Conservation (phyloP, 805 yeast species). For the Debaryomyces tyrocola region DNA sequence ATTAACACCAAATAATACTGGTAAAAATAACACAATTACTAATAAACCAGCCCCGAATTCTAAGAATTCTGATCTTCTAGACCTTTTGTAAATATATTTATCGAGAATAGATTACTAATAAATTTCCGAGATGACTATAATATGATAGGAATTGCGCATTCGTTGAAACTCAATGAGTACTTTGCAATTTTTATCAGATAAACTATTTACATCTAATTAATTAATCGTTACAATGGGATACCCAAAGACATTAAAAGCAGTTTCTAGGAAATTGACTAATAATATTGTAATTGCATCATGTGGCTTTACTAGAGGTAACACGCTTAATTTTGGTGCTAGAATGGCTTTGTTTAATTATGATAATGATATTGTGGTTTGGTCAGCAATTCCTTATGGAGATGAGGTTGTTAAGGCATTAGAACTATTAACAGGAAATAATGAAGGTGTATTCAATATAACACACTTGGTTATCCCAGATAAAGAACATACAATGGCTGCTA, state of each 20-base stretch:
- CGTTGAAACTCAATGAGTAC: too few relatives aligned
- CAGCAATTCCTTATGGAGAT: slow-evolving; percentile 56
- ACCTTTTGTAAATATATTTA: neutral
- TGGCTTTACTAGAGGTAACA: slow-evolving; percentile 31
- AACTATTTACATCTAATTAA: too few relatives aligned
- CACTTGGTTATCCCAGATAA: slow-evolving; percentile 61
- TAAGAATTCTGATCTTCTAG: neutral
- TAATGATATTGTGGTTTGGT: slow-evolving; percentile 47
- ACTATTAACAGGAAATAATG: slow-evolving; percentile 29
- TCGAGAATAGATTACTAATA: neutral
- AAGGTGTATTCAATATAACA: slow-evolving; percentile 36
- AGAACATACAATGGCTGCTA: slow-evolving; percentile 66
- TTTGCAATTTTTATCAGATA: too few relatives aligned
- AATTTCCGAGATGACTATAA: neutral
- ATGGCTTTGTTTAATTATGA: slow-evolving; percentile 39
- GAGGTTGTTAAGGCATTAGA: slow-evolving; percentile 42
- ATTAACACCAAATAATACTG: slow-evolving; percentile 23
- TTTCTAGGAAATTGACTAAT: slow-evolving; percentile 29
- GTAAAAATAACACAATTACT: neutral
- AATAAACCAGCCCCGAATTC: neutral
- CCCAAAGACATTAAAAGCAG: slow-evolving; percentile 32
- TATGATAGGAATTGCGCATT: too few relatives aligned
- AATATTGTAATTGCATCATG: slow-evolving; percentile 35
- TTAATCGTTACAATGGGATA: slow-evolving; percentile 24
- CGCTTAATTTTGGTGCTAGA: slow-evolving; percentile 40